Base-by-base conservation (phyloP, 768 basidiomycete species). In the Suillus discolor region DNA sequence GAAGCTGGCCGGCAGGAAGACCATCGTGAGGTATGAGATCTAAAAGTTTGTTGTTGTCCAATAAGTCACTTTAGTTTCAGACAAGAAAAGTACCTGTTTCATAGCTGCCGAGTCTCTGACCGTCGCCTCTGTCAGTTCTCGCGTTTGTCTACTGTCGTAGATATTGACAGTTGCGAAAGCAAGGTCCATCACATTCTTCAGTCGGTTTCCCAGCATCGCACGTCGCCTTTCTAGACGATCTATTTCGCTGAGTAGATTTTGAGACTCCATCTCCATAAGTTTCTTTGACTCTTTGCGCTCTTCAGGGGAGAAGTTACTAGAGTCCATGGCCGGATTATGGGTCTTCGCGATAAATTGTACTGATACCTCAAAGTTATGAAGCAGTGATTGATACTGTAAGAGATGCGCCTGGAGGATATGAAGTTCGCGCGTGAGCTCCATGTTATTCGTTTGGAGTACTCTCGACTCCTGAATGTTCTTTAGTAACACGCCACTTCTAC, bases 121-220 rank as follows among this genome's bases (percentile, higher is more conserved):
- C 4, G 83, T 75, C 4, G 81, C 80, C 61, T 79, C 64, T 2
- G 87, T 87, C 74, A 89, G 79, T 31, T 79, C 65, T 61, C 82
- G 75, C 84, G 86, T 87, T 20, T 79, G 78, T 63, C 67, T 79
- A 71, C 83, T 87, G 66, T 89, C 88, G 1, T 76, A 76, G 59
- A 88, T 85, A 67, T 86, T 88, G 31, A 88, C 85, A 51, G 76
- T 83, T 54, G 84, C 84, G 69, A 89, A 89, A 11, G 85, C 78
- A 69, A 79, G 62, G 54, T 79, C 64, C 66, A 78, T 80, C 39
- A 76, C 72, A 45, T 79, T 79, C 54, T 72, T 72, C 53, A 79
- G 49, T 38, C 79, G 71, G 42, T 65, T 67, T 15, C 70, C 70
- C 44, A 75, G 72, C 75, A 77, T 74, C 42, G 1, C 15, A 23